These are phyloP conservation scores for Picea glauca DNA, from an alignment of 75 land plant genomes.

Conservation along the genomic window DNA sequence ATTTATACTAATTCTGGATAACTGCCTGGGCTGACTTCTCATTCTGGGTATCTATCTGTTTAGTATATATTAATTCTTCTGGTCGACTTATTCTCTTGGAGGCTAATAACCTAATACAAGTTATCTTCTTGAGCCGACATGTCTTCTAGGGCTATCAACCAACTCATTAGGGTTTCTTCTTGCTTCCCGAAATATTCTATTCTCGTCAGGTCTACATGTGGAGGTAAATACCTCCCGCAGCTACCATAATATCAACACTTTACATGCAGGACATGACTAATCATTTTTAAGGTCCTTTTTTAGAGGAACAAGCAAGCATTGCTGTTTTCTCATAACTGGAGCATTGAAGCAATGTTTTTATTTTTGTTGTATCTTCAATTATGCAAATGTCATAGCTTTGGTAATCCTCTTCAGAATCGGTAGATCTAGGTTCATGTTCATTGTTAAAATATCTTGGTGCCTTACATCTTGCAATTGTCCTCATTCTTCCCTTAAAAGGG, in stretches of 20 bases:
- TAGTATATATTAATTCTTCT: too few species aligned
- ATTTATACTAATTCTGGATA: too few species aligned
- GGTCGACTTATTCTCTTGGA: too few species aligned
- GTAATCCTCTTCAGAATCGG: conserved; percentile 80
- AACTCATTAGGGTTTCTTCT: too few species aligned
- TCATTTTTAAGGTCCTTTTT: conserved; percentile 31
- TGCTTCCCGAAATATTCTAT: too few species aligned
- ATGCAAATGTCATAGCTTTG: conserved; percentile 73
- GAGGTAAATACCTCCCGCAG: too few species aligned
- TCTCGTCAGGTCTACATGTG: too few species aligned
- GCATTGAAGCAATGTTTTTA: conserved; percentile 44
- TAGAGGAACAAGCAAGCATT: conserved; percentile 61
- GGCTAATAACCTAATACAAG: too few species aligned
- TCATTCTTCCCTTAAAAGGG: conserved; percentile 57
- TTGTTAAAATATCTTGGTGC: conserved; percentile 35
- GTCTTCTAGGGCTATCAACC: too few species aligned
- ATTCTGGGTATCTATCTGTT: too few species aligned
- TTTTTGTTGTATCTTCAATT: conserved; percentile 64
- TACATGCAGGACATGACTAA: conserved; percentile 74
- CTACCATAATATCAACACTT: background rate
- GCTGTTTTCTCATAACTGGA: conserved; percentile 48
- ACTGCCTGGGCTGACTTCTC: too few species aligned
- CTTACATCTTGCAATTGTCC: conserved; percentile 50
- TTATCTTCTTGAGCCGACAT: too few species aligned
- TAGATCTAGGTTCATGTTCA: conserved; percentile 70